These are phyloP conservation scores for Candida glucosophila DNA, from an alignment of 1,139 yeast species.

Conservation along the genomic window DNA sequence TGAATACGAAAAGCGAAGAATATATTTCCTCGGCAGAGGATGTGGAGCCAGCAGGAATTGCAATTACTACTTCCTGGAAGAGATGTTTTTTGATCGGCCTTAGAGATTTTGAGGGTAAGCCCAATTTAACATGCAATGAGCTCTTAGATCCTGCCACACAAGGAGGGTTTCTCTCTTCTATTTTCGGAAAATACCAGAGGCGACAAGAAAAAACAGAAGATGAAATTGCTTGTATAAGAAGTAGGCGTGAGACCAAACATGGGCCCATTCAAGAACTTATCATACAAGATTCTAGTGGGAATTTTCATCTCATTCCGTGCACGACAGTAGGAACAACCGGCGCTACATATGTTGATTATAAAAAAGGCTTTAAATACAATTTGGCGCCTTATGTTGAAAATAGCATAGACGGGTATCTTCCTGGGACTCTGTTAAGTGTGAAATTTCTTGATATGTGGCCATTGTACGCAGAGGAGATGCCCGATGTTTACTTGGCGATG, in stretches of 20 bases:
- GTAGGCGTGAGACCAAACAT: conserved; percentile 45
- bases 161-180: conserved; percentile 18
- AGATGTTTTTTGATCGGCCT: conserved; percentile 56
- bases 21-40: conserved; percentile 48
- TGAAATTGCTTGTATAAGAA: conserved; percentile 53
- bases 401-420: conserved; percentile 31
- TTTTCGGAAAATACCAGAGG: conserved; percentile 9
- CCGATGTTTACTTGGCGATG: conserved; percentile 42
- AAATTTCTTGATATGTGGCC: conserved; percentile 51
- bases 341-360: conserved; percentile 18
- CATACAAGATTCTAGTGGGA: conserved; percentile 40
- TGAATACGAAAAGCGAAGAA: conserved; percentile 41
- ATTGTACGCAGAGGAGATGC: conserved; percentile 12
- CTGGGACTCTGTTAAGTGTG: conserved; percentile 23
- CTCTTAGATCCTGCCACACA: conserved; percentile 18
- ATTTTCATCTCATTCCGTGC: conserved; percentile 23
- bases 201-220: conserved; percentile 18
- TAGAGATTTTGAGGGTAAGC: conserved; percentile 63
- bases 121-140: conserved; percentile 32
- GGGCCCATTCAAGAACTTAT: conserved; percentile 36
- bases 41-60: conserved; percentile 69
- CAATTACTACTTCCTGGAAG: conserved; percentile 64
- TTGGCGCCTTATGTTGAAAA: conserved; percentile 22
- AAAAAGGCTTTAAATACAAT: conserved; percentile 20
- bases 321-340: conserved; percentile 26